phyloP scores from a whole-genome alignment of 768 basidiomycete species.

The Erythrobasidium yunnanense region DNA sequence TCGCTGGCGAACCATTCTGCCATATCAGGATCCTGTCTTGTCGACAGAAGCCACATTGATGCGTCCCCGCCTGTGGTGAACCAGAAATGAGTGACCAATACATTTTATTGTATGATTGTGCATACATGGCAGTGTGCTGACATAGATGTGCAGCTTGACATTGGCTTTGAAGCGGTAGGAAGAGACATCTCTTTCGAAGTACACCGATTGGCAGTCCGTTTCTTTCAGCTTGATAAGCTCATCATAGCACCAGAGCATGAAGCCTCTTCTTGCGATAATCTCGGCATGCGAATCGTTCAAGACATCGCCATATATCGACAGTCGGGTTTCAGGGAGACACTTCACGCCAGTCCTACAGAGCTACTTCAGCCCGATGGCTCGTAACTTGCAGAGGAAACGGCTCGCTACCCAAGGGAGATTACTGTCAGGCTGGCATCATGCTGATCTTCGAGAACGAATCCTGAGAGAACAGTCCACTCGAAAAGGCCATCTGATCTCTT shows the following conservation, averaged over 20 bases:
- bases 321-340: conserved; percentile 56
- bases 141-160: conserved; percentile 57
- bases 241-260: conserved; percentile 65
- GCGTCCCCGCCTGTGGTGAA: conserved; percentile 35
- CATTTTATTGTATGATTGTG: too few relatives aligned
- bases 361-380: too few relatives aligned
- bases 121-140: conserved; percentile 59
- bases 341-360: conserved; percentile 61
- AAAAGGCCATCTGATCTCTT: conserved; percentile 38
- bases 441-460: conserved; percentile 34
- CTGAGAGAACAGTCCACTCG: conserved; percentile 44
- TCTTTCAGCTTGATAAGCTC: conserved; percentile 46
- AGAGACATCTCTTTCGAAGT: too few relatives aligned
- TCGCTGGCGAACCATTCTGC: not conserved
- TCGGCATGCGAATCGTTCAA: conserved; percentile 88
- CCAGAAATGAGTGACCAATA: not conserved
- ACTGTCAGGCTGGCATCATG: not conserved
- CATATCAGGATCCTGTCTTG: not conserved
- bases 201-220: conserved; percentile 45
- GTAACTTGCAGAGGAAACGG: too few relatives aligned
- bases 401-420: conserved; percentile 55
- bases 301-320: conserved; percentile 62
- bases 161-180: conserved; percentile 45
- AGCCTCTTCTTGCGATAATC: conserved; percentile 70
- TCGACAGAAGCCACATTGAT: conserved; percentile 32